Base-by-base conservation (phyloP, 1,139 yeast genomes). In the Suhomyces taliae region DNA sequence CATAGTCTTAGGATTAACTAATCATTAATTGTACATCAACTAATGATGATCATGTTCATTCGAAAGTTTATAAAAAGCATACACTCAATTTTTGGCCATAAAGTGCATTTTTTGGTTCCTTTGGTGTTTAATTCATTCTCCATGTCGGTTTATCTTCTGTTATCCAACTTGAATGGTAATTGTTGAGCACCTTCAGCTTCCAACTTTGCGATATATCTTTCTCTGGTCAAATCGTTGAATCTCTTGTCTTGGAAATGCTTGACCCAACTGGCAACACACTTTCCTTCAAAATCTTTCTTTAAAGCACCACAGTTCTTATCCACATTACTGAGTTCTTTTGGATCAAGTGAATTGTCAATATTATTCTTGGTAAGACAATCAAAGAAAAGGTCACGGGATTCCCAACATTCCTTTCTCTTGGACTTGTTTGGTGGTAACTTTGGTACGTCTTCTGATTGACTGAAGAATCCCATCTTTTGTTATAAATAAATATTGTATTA, bases 121-220 rank as follows among this genome's bases (percentile, higher is more conserved):
- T n/a, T 32, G 5, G 5, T 32, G 5, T 32, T 32, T 6, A 32
- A 10, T 32, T 4, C 34, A 32, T 19, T 19, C 24, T 19, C 24
- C 24, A 19, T 4, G 24, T 19, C 3, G 24, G 6, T 19, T 41
- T 40, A 46, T 41, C 45, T 56, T 11, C 60, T 53, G 47, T 54
- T 52, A 47, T 56, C 76, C 60, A 74, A 65, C 55, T 72, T 75
- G 59, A 75, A 73, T 7, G 80, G 79, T 46, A 75, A 67, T 39
- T 72, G 78, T 56, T 74, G 69, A 10, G 79, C 80, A 8, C 79
- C 79, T 54, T 75, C 79, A 5, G 76, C 68, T 54, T 75, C 74
- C 46, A 75, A 64, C 57, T 74, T 70, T 33, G 61, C 67, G 41
- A 75, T 73, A 53, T 74, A 74, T 53, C 74, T 67, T 36, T 68